A percentile compares a stretch with the other conserved stretches of the same genome.
Evolutionary conservation across 164 flowering plant species (phyloP).

Genomic region (Brasenia schreberi): DNA sequence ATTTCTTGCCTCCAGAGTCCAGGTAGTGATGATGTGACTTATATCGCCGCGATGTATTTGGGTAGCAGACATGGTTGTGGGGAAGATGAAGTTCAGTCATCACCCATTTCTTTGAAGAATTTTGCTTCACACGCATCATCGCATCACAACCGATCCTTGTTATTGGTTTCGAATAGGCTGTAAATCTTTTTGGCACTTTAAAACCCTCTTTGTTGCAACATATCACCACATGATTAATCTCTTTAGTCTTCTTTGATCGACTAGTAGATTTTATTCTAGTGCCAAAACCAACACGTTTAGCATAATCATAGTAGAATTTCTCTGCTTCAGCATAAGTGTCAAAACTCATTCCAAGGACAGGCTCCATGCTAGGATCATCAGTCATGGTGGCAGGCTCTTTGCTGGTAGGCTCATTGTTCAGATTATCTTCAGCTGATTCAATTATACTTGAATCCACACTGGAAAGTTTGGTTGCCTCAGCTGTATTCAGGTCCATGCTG

Average conservation of each 20-base stretch:
- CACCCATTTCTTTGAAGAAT: neutral
- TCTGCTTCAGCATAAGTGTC: neutral
- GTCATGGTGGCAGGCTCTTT: neutral
- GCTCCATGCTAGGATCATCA: neutral
- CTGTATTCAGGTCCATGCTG: neutral
- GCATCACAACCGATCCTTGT: constrained; percentile 3
- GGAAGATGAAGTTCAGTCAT: neutral
- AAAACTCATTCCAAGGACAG: constrained; percentile 3
- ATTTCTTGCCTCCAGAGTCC: constrained; percentile 39
- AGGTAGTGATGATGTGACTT: neutral
- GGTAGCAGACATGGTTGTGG: neutral
- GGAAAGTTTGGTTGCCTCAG: neutral
- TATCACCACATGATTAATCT: neutral
- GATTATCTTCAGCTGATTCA: neutral
- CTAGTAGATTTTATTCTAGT: neutral
- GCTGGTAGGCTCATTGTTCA: neutral
- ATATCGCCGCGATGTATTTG: neutral
- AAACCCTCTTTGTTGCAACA: neutral
- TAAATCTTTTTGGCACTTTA: neutral
- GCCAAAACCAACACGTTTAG: constrained; percentile 2
- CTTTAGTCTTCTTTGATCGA: neutral
- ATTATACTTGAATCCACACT: neutral
- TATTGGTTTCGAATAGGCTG: neutral
- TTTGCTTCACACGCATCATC: neutral
- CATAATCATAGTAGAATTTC: constrained; percentile 5